A percentile compares a stretch with the other conserved stretches of the same genome.
phyloP scores from a whole-genome alignment of 2,329 filamentous ascomycete genomes.

The Ploettnerulaceae sp. region DNA sequence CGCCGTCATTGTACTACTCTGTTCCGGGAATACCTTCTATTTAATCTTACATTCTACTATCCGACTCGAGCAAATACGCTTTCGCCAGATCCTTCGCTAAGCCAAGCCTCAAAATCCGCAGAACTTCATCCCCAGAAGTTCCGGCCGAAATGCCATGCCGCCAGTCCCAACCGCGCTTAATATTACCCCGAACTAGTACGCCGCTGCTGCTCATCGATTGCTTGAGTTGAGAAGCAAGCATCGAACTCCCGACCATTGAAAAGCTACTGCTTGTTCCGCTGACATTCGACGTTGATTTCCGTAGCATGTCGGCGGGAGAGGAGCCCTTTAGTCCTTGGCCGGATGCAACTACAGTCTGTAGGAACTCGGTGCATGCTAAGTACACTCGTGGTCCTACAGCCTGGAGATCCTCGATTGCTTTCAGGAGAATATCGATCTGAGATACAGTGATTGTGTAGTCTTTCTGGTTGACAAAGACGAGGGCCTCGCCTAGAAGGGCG shows the following conservation, averaged over 20 bases:
- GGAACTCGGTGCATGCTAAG: slow-evolving; percentile 70
- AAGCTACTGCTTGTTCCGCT: slow-evolving; percentile 55
- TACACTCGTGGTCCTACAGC: slow-evolving; percentile 71
- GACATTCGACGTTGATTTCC: slow-evolving; percentile 52
- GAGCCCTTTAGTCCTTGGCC: slow-evolving; percentile 58
- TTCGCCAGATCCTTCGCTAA: slow-evolving; percentile 69
- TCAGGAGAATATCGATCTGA: slow-evolving; percentile 71
- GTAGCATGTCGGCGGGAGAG: slow-evolving; percentile 61
- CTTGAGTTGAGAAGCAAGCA: slow-evolving; percentile 59
- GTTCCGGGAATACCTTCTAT: slow-evolving; percentile 1
- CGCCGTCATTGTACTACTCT: slow-evolving; percentile 12
- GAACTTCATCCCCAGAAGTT: slow-evolving; percentile 62
- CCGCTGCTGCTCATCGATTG: slow-evolving; percentile 54
- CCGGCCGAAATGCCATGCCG: slow-evolving; percentile 50
- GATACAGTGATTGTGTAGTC: slow-evolving; percentile 58
- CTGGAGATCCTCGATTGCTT: slow-evolving; percentile 74
- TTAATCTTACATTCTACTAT: slow-evolving; percentile 35
- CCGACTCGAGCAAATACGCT: slow-evolving; percentile 63
- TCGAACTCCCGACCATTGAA: slow-evolving; percentile 64
- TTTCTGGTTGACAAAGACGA: slow-evolving; percentile 67
- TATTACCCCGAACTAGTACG: slow-evolving; percentile 42
- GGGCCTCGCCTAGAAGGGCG: slow-evolving; percentile 75
- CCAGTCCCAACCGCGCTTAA: slow-evolving; percentile 70
- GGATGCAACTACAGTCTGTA: slow-evolving; percentile 69
- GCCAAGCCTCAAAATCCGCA: slow-evolving; percentile 66